Evolutionary conservation across 495 filamentous ascomycete species (phyloP), one percentile per base, ranked within the genome.

Genomic region (Aspergillus asperescens): DNA sequence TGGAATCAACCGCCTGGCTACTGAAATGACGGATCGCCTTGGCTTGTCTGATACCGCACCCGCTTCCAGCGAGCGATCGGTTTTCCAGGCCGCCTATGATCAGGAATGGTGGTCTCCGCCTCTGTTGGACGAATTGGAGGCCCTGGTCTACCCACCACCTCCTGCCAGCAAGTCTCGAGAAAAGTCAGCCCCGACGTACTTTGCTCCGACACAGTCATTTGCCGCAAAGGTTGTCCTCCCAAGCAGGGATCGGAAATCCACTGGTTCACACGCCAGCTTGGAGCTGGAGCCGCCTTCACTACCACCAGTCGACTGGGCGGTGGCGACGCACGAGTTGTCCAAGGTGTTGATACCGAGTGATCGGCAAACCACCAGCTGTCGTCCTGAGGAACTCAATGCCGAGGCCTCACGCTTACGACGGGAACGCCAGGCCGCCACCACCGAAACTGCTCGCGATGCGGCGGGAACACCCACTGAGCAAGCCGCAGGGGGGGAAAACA

Each of bases 291-390:
- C 79, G n/a, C 81, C 84, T 3, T 83, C 87, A 20, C 77, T 86
- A 1, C 87, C 89, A 5, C 84, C 89, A 22, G 85, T 96, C 0
- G 75, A 82, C 34, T 97, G 94, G 93, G 83, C 85, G 1, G 81
- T 84, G 34, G 89, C 89, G 12, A 76, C 89, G 0, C 77, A 84
- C 59, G 91, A 95, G 61, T 65, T 96, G 13, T 87, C 81, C 59
- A 91, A 89, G 62, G 66, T 90, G 4, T 79, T 97, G 22, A 86
- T 96, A 42, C 93, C 93, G 1, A 70, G 68, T 8, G 71, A 82
- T 56, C 77, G 88, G 8, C 80, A 88, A 64, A 88, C 83, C 0
- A 74, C 66, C 20, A 95, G 89, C 67, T 89, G 76, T 61, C 83
- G 71, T n/a, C 75, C 78, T 5, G 84, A 91, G 59, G 89, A 95